Evolutionary conservation across 2,329 filamentous ascomycete species (phyloP), one percentile per base, ranked within the genome.

Genomic region (Aspergillus sp.): DNA sequence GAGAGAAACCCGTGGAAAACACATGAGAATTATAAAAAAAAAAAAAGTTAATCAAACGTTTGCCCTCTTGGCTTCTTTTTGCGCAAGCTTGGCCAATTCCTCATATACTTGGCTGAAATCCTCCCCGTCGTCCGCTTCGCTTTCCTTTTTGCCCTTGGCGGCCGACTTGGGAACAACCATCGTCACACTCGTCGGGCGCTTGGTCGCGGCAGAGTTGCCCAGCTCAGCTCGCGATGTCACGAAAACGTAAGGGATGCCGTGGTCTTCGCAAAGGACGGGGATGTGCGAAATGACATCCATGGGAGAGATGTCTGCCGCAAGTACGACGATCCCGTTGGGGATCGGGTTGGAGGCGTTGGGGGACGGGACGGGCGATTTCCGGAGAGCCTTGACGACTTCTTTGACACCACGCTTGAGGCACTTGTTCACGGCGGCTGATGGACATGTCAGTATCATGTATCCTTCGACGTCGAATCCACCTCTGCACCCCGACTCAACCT

Each of bases 261-360:
- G 90, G 73, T 97, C 91, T 75, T 98, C 93, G 79, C 93, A 97
- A 48, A 97, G 84, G 48, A 98, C 87, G 61, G 93, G 93, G 56
- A 98, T 87, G 74, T 98, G 93, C 50, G 88, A 93, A 74, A 98
- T 96, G 68, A 98, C 93, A 71, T 98, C 93, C 83, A 93, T 91
- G 56, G 93, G 93, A 45, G 88, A 95, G 75, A 98, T 97, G 72
- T 98, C 93, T 60, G 88, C 93, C 33, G 93, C 93, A 58, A 98
- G 88, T 67, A 98, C 77, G 61, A 96, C 88, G 57, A 98, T 79
- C 52, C 75, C 79, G 56, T 82, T 79, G 40, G 86, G 83, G 62
- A 82, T 76, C 45, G 78, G 68, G 51, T 80, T 68, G 44, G 79
- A 75, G 63, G 80, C 74, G 55, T 80, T 78, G 50, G 81, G 78